phyloP scores from a whole-genome alignment of 2,329 filamentous ascomycete species.

The Talaromyces marneffei region DNA sequence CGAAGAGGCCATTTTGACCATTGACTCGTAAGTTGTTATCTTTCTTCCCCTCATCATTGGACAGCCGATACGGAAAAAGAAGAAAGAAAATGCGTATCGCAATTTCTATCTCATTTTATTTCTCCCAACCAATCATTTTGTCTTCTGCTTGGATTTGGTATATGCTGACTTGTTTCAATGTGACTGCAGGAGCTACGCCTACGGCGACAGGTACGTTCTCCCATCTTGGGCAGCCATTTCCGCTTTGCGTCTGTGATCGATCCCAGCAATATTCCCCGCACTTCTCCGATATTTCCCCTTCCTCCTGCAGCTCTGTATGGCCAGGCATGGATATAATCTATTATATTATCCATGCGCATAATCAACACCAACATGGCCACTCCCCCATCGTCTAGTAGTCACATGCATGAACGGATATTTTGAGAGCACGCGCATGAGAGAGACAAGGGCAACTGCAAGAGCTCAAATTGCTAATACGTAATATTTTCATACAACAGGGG shows the following conservation, averaged over 20 bases:
- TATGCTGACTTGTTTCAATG: constrained; percentile 5
- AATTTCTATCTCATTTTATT: not conserved
- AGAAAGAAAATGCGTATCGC: not conserved
- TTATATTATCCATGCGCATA: not conserved
- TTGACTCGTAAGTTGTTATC: constrained; percentile 57
- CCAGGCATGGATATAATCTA: not conserved
- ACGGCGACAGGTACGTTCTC: constrained; percentile 35
- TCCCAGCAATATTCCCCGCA: not conserved
- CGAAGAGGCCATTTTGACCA: constrained; percentile 81
- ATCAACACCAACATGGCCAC: not conserved
- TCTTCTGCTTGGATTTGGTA: not conserved
- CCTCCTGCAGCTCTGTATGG: not conserved
- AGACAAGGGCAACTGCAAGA: not conserved
- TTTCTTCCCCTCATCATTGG: constrained; percentile 13
- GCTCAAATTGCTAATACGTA: not conserved
- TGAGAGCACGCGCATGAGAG: not conserved
- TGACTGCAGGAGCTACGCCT: constrained; percentile 26
- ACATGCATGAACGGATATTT: not conserved
- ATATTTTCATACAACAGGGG: constrained; percentile 49
- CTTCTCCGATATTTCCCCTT: not conserved
- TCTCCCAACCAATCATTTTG: constrained; percentile 5
- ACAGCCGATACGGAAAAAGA: not conserved
- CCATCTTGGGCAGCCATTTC: not conserved
- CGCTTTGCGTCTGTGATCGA: not conserved
- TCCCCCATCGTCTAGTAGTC: constrained; percentile 1